phyloP scores from a whole-genome alignment of 768 basidiomycete species.

The Phanerochaete carnosa region DNA sequence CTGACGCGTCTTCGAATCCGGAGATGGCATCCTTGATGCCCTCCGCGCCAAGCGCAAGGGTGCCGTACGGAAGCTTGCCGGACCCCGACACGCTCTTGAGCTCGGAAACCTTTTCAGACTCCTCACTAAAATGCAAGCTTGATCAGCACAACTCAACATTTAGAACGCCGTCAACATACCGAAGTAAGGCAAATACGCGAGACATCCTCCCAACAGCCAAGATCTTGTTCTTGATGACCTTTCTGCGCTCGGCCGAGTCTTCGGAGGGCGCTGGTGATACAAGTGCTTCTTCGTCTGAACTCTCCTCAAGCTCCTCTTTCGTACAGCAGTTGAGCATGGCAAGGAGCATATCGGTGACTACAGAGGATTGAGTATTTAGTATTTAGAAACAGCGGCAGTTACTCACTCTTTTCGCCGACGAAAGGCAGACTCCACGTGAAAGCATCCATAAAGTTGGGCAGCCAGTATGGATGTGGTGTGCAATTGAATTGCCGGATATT shows the following conservation, averaged over 20 bases:
- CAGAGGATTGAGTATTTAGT: neutral
- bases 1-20: constrained; percentile 94
- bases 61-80: constrained; percentile 74
- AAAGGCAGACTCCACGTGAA: constrained; percentile 99
- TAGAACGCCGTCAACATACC: constrained; percentile 49
- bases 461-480: constrained; percentile 91
- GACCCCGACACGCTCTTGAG: constrained; percentile 88
- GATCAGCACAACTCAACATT: neutral
- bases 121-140: constrained; percentile 61
- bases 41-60: constrained; percentile 84
- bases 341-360: constrained; percentile 98
- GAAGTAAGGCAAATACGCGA: constrained; percentile 90
- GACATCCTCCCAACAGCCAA: constrained; percentile 97
- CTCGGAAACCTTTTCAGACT: constrained; percentile 96
- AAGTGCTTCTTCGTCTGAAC: constrained; percentile 39
- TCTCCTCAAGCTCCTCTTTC: constrained; percentile 93
- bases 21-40: constrained; percentile 94
- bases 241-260: constrained; percentile 66
- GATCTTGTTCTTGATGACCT: constrained; percentile 97
- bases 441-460: constrained; percentile 97
- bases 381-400: neutral
- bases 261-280: constrained; percentile 34
- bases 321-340: constrained; percentile 96
- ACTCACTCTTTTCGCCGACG: constrained; percentile 92
- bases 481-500: constrained; percentile 98